Percentiles rank a stretch among this genome's conserved stretches.
phyloP scores from a whole-genome alignment of 2,329 filamentous ascomycete genomes.

The Aplosporella prunicola region DNA sequence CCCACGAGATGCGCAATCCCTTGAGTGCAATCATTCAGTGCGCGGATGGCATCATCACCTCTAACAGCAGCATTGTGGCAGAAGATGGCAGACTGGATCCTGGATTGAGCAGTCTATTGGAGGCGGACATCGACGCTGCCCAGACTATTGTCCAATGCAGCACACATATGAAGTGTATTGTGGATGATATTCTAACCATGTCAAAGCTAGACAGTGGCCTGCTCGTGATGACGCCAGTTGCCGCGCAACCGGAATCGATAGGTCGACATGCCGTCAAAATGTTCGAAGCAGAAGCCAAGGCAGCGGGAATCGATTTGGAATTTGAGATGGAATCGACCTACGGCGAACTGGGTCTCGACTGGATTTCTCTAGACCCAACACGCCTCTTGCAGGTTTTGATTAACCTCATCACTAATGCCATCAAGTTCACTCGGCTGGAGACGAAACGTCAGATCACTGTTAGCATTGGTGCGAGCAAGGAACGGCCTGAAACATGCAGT shows the following conservation, averaged over 20 bases:
- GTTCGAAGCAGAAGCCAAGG: conserved; percentile 29
- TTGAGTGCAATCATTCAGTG: conserved; percentile 35
- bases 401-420: conserved; percentile 37
- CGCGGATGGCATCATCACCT: conserved; percentile 33
- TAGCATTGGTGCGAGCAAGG: conserved; percentile 23
- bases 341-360: conserved; percentile 25
- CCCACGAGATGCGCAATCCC: conserved; percentile 24
- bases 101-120: conserved; percentile 20
- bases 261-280: conserved; percentile 28
- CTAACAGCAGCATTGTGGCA: too few species aligned
- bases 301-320: conserved; percentile 21
- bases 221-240: conserved; percentile 31
- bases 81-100: too few species aligned
- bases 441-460: conserved; percentile 28
- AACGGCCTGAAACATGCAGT: neutral
- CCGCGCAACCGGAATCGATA: conserved; percentile 3
- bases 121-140: conserved; percentile 25
- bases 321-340: conserved; percentile 30
- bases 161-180: conserved; percentile 39
- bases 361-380: conserved; percentile 34
- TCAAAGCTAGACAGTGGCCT: conserved; percentile 38
- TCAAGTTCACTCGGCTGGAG: conserved; percentile 37
- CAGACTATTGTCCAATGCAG: conserved; percentile 38
- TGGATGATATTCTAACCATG: conserved; percentile 39
- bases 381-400: conserved; percentile 35